Base-by-base conservation (phyloP, 495 filamentous ascomycete species). In the Penicillium steckii region DNA sequence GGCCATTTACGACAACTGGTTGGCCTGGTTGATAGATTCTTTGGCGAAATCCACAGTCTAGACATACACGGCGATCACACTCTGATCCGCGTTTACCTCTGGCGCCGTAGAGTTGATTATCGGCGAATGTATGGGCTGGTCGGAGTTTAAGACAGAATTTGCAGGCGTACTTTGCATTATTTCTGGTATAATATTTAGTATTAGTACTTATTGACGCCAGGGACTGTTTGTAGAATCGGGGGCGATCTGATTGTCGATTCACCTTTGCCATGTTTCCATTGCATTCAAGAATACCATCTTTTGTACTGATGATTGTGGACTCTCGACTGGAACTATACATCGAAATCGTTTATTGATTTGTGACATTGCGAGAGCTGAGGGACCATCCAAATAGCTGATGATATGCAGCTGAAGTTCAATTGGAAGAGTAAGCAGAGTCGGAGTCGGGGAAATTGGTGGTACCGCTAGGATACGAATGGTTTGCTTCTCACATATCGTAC, bases 11-110 rank as follows among this genome's bases (percentile, higher is more conserved):
- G 4, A 35, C 33, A 32, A 48, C 12, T 8, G 19, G 33, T 6
- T 48, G 46, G 19, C 46, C 46, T 35, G 46, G 29, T 26, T 48
- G 46, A 15, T 48, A 48, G 17, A 48, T 48, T 15, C 19, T 25
- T 22, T 48, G 37, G 30, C 29, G 21, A 21, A 21, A 48, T 8
- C 46, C 29, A 19, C 46, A 48, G 22, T 48, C 46, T 21, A 48
- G 29, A 35, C 46, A 48, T 22, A 48, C 30, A 13, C 46, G 27
- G 15, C 46, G 46, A 18, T 48, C 46, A 5, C 22, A 37, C 27
- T 48, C 29, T 24, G 10, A 4, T 3, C 21, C 38, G 10, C 38
- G 1, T 41, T 41, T 41, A 7, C 38, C 21, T 3, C 38, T 17
- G 8, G 12, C 5, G 1, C 38, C 38, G 4, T 41, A 22, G 10